These are phyloP conservation scores for Capsicum pubescens DNA, from an alignment of 257 asterid genomes.

Conservation along the genomic window DNA sequence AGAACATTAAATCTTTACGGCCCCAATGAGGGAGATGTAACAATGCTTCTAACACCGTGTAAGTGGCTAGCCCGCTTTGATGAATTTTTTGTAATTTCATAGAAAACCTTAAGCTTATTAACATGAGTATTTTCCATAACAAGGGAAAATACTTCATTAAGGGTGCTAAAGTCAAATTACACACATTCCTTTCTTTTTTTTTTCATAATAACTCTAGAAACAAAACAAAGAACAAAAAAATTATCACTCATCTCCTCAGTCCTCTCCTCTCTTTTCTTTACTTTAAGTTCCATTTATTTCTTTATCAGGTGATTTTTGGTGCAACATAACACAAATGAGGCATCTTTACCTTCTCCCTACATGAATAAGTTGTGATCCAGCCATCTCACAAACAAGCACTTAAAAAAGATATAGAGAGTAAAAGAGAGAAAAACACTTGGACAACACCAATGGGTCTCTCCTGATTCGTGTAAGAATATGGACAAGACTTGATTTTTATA, in stretches of 20 bases:
- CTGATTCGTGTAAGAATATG: not conserved
- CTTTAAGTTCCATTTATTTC: not conserved
- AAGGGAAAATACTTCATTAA: not conserved
- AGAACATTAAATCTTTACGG: not conserved
- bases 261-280: slow-evolving; percentile 9
- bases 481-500: slow-evolving; percentile 13
- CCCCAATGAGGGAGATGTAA: not conserved
- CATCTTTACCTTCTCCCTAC: not conserved
- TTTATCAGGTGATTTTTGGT: not conserved
- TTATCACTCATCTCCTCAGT: not conserved
- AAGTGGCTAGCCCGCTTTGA: not conserved
- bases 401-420: not conserved
- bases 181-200: not conserved
- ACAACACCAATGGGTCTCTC: slow-evolving; percentile 2
- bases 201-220: not conserved
- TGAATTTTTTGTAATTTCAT: not conserved
- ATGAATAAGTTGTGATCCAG: not conserved
- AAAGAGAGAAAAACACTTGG: not conserved
- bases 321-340: not conserved
- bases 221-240: not conserved
- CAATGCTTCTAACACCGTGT: not conserved
- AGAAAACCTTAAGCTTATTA: not conserved
- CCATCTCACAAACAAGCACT: not conserved
- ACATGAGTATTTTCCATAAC: not conserved
- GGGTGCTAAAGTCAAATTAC: not conserved